A percentile compares a stretch with the other conserved stretches of the same genome.
Conservation (phyloP, 1,284 basidiomycete genomes). For the Papiliotrema flavescens region DNA sequence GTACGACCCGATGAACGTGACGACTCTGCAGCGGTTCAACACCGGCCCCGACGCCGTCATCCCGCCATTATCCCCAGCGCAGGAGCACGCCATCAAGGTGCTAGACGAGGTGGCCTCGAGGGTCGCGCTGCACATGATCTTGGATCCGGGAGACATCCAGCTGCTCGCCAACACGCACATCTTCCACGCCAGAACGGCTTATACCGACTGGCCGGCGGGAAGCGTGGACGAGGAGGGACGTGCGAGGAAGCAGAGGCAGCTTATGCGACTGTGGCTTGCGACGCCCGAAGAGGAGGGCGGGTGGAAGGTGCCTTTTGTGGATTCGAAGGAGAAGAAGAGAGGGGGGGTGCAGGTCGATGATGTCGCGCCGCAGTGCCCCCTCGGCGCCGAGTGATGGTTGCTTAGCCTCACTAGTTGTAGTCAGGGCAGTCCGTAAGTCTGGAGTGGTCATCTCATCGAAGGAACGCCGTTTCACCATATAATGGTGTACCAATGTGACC, state of each 20-base stretch:
- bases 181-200: slow-evolving; percentile 50
- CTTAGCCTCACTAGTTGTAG: too few relatives aligned
- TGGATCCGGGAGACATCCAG: slow-evolving; percentile 50
- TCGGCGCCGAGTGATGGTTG: slow-evolving; percentile 6
- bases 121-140: slow-evolving; percentile 49
- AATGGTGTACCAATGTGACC: too few relatives aligned
- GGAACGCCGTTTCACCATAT: too few relatives aligned
- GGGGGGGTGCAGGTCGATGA: slow-evolving; percentile 42
- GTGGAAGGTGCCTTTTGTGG: slow-evolving; percentile 48
- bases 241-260: slow-evolving; percentile 46
- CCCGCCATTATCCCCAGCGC: slow-evolving; percentile 38
- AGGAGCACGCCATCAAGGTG: slow-evolving; percentile 48
- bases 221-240: slow-evolving; percentile 14
- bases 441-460: too few relatives aligned
- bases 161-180: slow-evolving; percentile 45
- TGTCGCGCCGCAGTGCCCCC: slow-evolving; percentile 9
- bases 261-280: slow-evolving; percentile 51
- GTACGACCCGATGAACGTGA: slow-evolving; percentile 18
- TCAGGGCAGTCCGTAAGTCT: too few relatives aligned
- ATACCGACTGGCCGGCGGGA: slow-evolving; percentile 45
- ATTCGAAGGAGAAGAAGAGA: slow-evolving; percentile 41
- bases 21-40: slow-evolving; percentile 13
- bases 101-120: slow-evolving; percentile 49
- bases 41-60: slow-evolving; percentile 25
- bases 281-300: slow-evolving; percentile 47